A percentile compares a stretch with the other conserved stretches of the same genome.
Conservation (phyloP, 2,329 filamentous ascomycete genomes). For the Arthrobotrys iridis region DNA sequence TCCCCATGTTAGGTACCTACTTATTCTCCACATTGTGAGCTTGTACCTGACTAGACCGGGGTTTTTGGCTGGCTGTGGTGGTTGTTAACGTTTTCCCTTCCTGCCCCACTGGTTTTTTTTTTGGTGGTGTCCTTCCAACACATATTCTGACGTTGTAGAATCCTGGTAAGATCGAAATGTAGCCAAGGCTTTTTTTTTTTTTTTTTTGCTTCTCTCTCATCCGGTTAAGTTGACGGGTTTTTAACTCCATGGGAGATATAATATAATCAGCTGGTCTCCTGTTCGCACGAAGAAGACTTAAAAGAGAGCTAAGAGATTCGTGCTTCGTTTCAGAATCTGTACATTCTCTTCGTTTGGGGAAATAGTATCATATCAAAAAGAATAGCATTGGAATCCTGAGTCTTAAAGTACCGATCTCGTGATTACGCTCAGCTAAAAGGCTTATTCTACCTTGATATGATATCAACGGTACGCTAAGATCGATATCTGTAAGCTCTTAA, state of each 20-base stretch:
- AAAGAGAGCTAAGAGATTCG: no score
- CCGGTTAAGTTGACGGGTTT: neutral
- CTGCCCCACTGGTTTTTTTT: conserved; percentile 5
- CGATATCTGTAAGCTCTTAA: no score
- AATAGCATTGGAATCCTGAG: neutral
- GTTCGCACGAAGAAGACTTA: neutral
- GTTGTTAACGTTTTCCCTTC: no score
- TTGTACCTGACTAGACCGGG: conserved; percentile 19
- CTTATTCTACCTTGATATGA: no score
- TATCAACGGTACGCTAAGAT: no score
- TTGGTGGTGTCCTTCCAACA: no score
- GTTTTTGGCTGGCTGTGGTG: no score
- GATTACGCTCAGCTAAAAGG: neutral
- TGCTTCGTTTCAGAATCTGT: conserved; percentile 22
- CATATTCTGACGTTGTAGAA: conserved; percentile 6
- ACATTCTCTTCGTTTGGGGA: neutral
- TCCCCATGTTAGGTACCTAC: conserved; percentile 6
- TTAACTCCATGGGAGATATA: no score
- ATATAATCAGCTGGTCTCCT: conserved; percentile 9
- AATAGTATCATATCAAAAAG: neutral
- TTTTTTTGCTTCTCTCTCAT: no score
- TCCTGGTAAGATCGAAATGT: conserved; percentile 5
- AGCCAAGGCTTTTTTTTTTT: neutral
- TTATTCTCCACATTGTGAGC: conserved; percentile 11
- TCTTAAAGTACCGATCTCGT: conserved; percentile 2